Evolutionary conservation across 2,329 filamentous ascomycete genomes (phyloP), one percentile per base, ranked within the genome.

Genomic region (Pezicula carpinea): DNA sequence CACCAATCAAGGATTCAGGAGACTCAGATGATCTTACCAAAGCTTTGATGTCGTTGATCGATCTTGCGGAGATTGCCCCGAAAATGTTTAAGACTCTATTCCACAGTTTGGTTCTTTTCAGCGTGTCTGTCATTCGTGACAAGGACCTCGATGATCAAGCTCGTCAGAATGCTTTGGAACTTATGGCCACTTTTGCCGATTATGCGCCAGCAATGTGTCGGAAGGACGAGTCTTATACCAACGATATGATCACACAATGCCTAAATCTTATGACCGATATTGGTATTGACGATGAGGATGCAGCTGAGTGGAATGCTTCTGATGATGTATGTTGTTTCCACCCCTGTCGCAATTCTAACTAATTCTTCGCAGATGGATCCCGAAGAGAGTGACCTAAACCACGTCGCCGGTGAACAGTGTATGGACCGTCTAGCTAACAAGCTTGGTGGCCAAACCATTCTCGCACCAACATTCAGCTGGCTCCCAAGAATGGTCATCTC

Each of bases 51-150:
- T 86, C 92, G 19, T 77, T 99, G 40, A 96, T 99, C 60, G 93
- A 97, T 55, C 77, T 99, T 46, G 93, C 93, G 33, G 93, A 97
- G 68, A 80, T 86, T n/a, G 87, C 89, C 18, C 90, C 92, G 18
- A 95, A 93, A 70, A 97, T 97, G 91, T 99, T 99, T 73, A 95
- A 93, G 70, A 79, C 79, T 17, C 76, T 95, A n/a, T 99, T 99
- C 72, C 85, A 87, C 63, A 91, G 89, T 61, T 77, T 99, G 4
- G 92, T 97, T 43, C 84, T 88, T 58, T 96, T 99, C 69, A 92
- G 86, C 65, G 83, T 97, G 50, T 89, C 88, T 6, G 90, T 97
- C 48, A 88, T 99, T 57, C 88, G 95, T 60, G 92, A 99, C 66
- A 97, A 97, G 72, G 91, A 97, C 52, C 78, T 99, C 18, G 86